phyloP scores from a whole-genome alignment of 495 filamentous ascomycete genomes.

The Talaromyces trachyspermus region DNA sequence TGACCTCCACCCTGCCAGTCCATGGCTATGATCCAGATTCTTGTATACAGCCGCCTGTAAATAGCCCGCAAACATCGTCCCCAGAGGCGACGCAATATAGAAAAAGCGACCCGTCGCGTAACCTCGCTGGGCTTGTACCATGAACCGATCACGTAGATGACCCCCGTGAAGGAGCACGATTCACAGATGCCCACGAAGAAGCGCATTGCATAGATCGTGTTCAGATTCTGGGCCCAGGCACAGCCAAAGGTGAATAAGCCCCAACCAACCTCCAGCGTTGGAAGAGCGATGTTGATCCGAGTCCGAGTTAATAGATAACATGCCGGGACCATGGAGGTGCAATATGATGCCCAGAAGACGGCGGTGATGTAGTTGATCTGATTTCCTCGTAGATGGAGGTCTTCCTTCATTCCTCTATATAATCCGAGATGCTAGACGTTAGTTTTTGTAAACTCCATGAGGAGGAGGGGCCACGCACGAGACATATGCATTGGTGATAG shows the following conservation, averaged over 20 bases:
- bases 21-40: conserved; percentile 17
- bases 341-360: conserved; percentile 30
- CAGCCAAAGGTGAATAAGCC: conserved; percentile 15
- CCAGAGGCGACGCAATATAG: conserved; percentile 17
- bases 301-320: conserved; percentile 15
- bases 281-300: conserved; percentile 14
- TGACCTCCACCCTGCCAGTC: conserved; percentile 20
- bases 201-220: conserved; percentile 14
- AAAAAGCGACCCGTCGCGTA: conserved; percentile 18
- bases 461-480: conserved; percentile 14
- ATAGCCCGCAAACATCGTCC: conserved; percentile 24
- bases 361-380: conserved; percentile 27
- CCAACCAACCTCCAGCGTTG: conserved; percentile 13
- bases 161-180: conserved; percentile 12
- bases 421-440: not conserved
- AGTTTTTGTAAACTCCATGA: not conserved
- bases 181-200: conserved; percentile 16
- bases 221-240: conserved; percentile 12
- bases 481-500: conserved; percentile 28
- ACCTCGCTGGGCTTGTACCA: conserved; percentile 24
- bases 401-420: conserved; percentile 16
- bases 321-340: conserved; percentile 17
- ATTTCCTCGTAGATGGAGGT: conserved; percentile 10
- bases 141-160: conserved; percentile 20
- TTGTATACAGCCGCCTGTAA: conserved; percentile 22